phyloP scores from a whole-genome alignment of 495 filamentous ascomycete genomes.

The Talaromyces thailandensis region DNA sequence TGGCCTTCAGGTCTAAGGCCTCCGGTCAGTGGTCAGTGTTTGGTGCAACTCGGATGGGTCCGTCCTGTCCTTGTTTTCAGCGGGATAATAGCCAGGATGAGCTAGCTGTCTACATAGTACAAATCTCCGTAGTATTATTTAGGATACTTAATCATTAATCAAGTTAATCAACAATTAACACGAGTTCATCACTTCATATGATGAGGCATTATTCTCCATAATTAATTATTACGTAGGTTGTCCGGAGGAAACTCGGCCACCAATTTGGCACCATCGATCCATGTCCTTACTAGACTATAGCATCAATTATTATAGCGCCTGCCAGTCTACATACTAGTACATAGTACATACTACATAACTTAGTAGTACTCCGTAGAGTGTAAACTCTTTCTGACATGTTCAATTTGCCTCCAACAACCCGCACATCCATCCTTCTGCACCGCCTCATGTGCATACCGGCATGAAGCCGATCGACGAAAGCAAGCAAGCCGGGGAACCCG shows the following conservation, averaged over 20 bases:
- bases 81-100: neutral
- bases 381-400: neutral
- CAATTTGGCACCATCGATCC: neutral
- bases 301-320: neutral
- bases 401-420: neutral
- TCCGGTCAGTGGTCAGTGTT: too few relatives aligned
- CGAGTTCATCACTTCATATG: too few relatives aligned
- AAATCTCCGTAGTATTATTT: too few relatives aligned
- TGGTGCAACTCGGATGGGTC: neutral
- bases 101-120: neutral
- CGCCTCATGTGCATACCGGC: neutral
- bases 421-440: too few relatives aligned
- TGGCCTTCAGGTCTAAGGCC: too few relatives aligned
- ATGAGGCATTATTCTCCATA: neutral
- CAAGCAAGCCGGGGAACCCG: neutral
- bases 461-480: neutral
- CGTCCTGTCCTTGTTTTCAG: neutral
- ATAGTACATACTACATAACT: too few relatives aligned
- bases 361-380: too few relatives aligned
- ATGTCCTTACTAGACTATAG: neutral
- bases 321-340: too few relatives aligned
- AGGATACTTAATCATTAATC: too few relatives aligned
- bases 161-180: too few relatives aligned
- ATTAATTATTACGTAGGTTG: neutral
- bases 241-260: neutral